Evolutionary conservation across 768 basidiomycete species (phyloP).

Genomic region (Xerocomellus amylosporus): DNA sequence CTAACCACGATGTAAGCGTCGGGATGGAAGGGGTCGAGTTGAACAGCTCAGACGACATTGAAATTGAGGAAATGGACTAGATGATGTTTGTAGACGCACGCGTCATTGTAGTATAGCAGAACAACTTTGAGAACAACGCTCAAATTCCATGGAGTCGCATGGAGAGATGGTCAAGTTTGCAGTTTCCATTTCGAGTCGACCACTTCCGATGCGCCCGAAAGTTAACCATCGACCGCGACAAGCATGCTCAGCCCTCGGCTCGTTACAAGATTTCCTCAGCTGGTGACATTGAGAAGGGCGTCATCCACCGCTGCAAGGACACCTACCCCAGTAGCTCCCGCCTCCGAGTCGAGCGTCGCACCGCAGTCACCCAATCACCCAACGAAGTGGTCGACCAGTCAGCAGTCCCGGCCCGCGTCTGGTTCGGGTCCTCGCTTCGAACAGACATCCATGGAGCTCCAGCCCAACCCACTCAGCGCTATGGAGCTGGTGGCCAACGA

Average conservation of each 20-base stretch:
- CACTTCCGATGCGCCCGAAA: not conserved
- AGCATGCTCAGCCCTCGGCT: conserved; percentile 32
- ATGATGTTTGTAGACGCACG: not conserved
- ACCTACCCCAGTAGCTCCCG: conserved; percentile 7
- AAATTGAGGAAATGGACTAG: conserved; percentile 25
- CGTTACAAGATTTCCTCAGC: conserved; percentile 14
- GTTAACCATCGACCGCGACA: conserved; percentile 5
- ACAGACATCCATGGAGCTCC: conserved; percentile 83
- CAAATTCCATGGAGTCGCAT: not conserved
- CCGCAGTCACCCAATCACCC: conserved; percentile 83
- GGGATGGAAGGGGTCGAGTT: conserved; percentile 49
- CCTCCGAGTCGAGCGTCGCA: conserved; percentile 33
- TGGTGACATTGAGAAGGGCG: conserved; percentile 19
- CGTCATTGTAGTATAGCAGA: not conserved
- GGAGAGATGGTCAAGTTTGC: too few relatives aligned
- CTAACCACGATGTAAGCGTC: conserved; percentile 70
- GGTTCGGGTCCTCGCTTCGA: conserved; percentile 81
- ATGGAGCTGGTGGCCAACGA: conserved; percentile 88
- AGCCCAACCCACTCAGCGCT: conserved; percentile 86
- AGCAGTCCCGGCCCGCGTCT: conserved; percentile 62
- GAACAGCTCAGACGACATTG: conserved; percentile 56
- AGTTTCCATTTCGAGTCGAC: conserved; percentile 17
- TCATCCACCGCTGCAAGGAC: conserved; percentile 23
- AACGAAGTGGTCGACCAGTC: conserved; percentile 81
- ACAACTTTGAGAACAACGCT: not conserved